phyloP scores from a whole-genome alignment of 352 stramenopile genomes.

The Phytophthora colocasiae region DNA sequence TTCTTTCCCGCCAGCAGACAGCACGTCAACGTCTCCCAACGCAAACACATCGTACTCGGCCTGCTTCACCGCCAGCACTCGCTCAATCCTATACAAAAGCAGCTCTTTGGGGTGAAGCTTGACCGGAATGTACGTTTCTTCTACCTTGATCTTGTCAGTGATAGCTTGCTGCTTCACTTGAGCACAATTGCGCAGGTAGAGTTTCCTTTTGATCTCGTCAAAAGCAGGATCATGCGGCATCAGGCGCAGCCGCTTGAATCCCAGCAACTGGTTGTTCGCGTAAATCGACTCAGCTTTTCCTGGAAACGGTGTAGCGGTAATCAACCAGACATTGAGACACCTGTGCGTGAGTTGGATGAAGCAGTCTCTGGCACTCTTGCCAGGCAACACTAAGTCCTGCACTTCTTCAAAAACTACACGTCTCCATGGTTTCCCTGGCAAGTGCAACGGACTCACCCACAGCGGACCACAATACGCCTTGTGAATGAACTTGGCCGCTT shows the following conservation, averaged over 20 bases:
- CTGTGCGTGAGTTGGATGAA: slow-evolving; percentile 84
- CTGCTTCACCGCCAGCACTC: slow-evolving; percentile 51
- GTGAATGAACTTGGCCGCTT: slow-evolving; percentile 82
- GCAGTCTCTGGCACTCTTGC: slow-evolving; percentile 78
- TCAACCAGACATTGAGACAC: slow-evolving; percentile 85
- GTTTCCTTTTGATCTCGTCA: slow-evolving; percentile 88
- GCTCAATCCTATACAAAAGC: slow-evolving; percentile 76
- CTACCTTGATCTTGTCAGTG: slow-evolving; percentile 76
- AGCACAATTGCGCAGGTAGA: slow-evolving; percentile 87
- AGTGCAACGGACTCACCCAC: slow-evolving; percentile 71
- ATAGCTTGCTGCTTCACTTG: slow-evolving; percentile 86
- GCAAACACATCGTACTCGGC: slow-evolving; percentile 46
- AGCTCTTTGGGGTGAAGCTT: slow-evolving; percentile 75
- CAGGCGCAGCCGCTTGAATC: slow-evolving; percentile 80
- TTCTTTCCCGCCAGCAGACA: slow-evolving; percentile 38
- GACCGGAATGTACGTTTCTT: slow-evolving; percentile 78
- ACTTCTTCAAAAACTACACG: slow-evolving; percentile 90
- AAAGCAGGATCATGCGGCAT: slow-evolving; percentile 77
- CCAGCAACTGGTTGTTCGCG: slow-evolving; percentile 89
- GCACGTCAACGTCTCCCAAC: slow-evolving; percentile 51
- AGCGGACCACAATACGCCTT: slow-evolving; percentile 82
- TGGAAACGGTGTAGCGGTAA: slow-evolving; percentile 86
- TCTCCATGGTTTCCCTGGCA: slow-evolving; percentile 73
- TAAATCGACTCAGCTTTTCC: slow-evolving; percentile 84
- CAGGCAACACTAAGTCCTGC: slow-evolving; percentile 82